Conservation (phyloP, 2,329 filamentous ascomycete species). For the Xylaria sp. region DNA sequence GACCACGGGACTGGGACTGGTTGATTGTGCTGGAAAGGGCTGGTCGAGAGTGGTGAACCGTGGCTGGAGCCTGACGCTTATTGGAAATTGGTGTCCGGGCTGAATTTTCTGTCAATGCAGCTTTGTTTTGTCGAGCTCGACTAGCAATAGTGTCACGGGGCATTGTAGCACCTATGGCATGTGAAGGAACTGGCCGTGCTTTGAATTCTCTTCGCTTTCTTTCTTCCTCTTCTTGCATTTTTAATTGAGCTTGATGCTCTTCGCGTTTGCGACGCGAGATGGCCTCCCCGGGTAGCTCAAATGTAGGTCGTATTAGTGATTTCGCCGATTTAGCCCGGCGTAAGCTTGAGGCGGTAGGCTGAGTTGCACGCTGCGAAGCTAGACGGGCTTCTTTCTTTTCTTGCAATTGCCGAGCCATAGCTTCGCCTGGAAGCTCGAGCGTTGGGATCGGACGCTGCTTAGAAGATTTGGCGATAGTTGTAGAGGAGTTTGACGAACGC, state of each 20-base stretch:
- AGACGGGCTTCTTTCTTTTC: slow-evolving; percentile 61
- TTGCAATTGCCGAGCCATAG: slow-evolving; percentile 58
- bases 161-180: slow-evolving; percentile 53
- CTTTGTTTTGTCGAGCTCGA: slow-evolving; percentile 63
- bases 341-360: slow-evolving; percentile 51
- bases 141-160: slow-evolving; percentile 70
- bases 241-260: slow-evolving; percentile 64
- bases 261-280: slow-evolving; percentile 67
- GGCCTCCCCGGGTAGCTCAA: slow-evolving; percentile 72
- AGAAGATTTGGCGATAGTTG: slow-evolving; percentile 59
- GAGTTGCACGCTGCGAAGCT: slow-evolving; percentile 51
- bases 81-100: slow-evolving; percentile 38
- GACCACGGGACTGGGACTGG: slow-evolving; percentile 46
- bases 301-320: slow-evolving; percentile 64
- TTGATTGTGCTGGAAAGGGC: slow-evolving; percentile 49
- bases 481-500: slow-evolving; percentile 46
- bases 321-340: slow-evolving; percentile 63
- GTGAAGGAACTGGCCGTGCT: slow-evolving; percentile 65
- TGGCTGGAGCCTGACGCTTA: slow-evolving; percentile 47
- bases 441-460: slow-evolving; percentile 66
- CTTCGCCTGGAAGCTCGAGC: slow-evolving; percentile 73
- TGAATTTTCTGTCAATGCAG: slow-evolving; percentile 45
- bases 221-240: slow-evolving; percentile 69
- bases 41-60: slow-evolving; percentile 46
- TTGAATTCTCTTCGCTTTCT: slow-evolving; percentile 72